Conservation (phyloP, 1,284 basidiomycete genomes). For the Naganishia albida region DNA sequence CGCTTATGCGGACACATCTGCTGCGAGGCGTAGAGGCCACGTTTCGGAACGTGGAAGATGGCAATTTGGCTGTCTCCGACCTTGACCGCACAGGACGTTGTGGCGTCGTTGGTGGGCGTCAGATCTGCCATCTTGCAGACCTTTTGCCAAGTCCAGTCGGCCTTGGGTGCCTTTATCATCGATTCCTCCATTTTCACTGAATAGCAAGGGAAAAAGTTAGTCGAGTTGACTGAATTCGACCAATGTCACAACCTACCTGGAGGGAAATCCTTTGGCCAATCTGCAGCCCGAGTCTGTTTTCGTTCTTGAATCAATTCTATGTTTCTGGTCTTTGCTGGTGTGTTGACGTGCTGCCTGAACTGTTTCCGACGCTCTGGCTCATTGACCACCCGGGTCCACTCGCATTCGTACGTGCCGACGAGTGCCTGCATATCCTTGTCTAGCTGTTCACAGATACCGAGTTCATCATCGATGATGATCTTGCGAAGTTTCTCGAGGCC, state of each 20-base stretch:
- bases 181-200: constrained; percentile 36
- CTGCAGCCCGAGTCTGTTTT: constrained; percentile 66
- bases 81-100: constrained; percentile 63
- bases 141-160: constrained; percentile 64
- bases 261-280: constrained; percentile 66
- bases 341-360: constrained; percentile 72
- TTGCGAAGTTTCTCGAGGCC: constrained; percentile 68
- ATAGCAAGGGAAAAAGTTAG: neutral
- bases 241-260: constrained; percentile 56
- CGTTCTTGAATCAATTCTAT: constrained; percentile 65
- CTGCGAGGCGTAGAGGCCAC: constrained; percentile 68
- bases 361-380: constrained; percentile 61
- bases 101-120: constrained; percentile 57
- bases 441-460: constrained; percentile 71
- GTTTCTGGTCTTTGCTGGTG: constrained; percentile 60
- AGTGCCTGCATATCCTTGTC: constrained; percentile 70
- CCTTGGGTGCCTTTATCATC: constrained; percentile 53
- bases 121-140: constrained; percentile 62
- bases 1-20: constrained; percentile 67
- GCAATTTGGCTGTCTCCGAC: constrained; percentile 73
- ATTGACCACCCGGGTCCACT: constrained; percentile 69
- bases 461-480: constrained; percentile 71
- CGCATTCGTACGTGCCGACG: constrained; percentile 68
- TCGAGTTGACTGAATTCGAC: neutral
- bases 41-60: constrained; percentile 63